phyloP scores from a whole-genome alignment of 1,139 yeast species.

The Pichia sp. region DNA sequence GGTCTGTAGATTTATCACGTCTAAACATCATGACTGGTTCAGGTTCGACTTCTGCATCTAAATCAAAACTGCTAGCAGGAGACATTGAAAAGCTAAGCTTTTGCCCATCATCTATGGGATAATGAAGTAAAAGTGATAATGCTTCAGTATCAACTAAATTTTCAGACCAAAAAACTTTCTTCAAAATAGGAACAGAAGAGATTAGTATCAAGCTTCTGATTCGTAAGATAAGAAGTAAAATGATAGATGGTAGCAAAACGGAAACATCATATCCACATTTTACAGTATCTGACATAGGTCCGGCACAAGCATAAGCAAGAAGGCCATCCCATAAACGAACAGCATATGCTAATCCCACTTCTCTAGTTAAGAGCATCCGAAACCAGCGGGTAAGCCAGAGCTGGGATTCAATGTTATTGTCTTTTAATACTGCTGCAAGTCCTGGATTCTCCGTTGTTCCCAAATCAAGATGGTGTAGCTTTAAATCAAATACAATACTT shows the following conservation, averaged over 20 bases:
- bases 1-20: background rate
- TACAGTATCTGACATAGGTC: conserved; percentile 8
- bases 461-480: conserved; percentile 33
- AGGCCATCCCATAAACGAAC: conserved; percentile 54
- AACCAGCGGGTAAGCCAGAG: conserved; percentile 65
- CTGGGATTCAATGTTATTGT: conserved; percentile 47
- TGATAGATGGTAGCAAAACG: conserved; percentile 43
- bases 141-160: conserved; percentile 52
- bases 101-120: conserved; percentile 32
- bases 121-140: conserved; percentile 50
- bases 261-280: conserved; percentile 22
- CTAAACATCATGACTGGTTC: conserved; percentile 7
- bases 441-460: conserved; percentile 31
- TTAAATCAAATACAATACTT: conserved; percentile 42
- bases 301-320: conserved; percentile 31
- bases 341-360: conserved; percentile 44
- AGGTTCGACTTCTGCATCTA: background rate
- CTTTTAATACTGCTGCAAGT: conserved; percentile 33
- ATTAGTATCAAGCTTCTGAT: conserved; percentile 30
- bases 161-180: background rate
- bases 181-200: conserved; percentile 6
- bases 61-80: conserved; percentile 1
- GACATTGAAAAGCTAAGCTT: background rate
- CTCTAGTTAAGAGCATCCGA: conserved; percentile 50
- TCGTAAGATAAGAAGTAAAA: conserved; percentile 45